Base-by-base conservation (phyloP, 345 rosid genomes). In the Adansonia digitata region DNA sequence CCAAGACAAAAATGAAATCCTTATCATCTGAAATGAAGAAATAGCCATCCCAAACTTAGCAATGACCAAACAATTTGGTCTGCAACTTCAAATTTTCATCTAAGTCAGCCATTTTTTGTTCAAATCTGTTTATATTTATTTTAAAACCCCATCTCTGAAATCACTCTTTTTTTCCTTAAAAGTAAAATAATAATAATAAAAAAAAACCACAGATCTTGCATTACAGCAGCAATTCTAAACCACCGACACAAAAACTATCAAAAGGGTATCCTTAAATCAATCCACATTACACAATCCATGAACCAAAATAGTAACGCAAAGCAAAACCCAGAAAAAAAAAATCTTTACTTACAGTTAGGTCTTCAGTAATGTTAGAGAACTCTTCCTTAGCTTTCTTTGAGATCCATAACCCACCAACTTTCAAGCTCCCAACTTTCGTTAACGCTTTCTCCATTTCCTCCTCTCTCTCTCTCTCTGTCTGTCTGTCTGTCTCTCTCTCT, bases 311-410 rank as follows among this genome's bases (percentile, higher is more conserved):
- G 7, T 24, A 78, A 18, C 66, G 46, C 73, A 29, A 68, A 48
- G 51, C 22, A 42, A 3, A 29, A 66, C 14, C 5, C 7, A 72
- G 5, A n/a, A 5, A 39, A 12, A 20, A 31, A 29, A 37, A 43
- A 67, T 18, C 12, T 11, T 34, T 7, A 77, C 87, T 86, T 37
- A 94, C 98, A 73, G 87, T 82, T 84, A 94, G 75, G 77, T 94
- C 98, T 66, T 85, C 92, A 71, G 94, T 77, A 72, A 94, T 91
- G 86, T 89, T 91, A 39, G 92, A 82, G 82, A 94, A 73, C 86
- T 94, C 98, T 73, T 88, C 92, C 81, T 91, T 92, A 61, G 98
- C 98, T 83, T 90, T 91, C 86, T 88, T 94, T 0, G 98, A 90
- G 87, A 94, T 89, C 98, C 98, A 94, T 4, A 85, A 85, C 68